Conservation (phyloP, 371 early-diverging fungal species). For the Rhizomucor miehei region DNA sequence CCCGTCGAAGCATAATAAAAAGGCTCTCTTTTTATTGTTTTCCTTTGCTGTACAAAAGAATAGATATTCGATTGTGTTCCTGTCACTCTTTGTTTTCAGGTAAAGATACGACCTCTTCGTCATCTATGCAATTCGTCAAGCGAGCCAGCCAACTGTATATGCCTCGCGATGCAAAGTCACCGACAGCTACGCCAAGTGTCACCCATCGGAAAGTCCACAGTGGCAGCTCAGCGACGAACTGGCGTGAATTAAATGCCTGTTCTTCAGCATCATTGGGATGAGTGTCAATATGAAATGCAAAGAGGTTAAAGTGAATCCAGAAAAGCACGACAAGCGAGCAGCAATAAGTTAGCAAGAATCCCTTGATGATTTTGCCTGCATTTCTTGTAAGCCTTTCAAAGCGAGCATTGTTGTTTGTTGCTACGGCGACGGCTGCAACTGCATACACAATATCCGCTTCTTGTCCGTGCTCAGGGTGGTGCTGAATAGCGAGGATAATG, state of each 20-base stretch:
- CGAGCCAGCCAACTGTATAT: conserved; percentile 33
- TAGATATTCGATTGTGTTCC: too few relatives aligned
- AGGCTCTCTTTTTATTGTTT: neutral
- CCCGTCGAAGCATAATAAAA: conserved; percentile 17
- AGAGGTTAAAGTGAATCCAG: conserved; percentile 63
- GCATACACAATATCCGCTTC: neutral
- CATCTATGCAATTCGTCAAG: conserved; percentile 29
- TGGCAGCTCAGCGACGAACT: conserved; percentile 57
- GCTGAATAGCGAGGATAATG: conserved; percentile 31
- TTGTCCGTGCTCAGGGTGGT: neutral
- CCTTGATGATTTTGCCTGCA: conserved; percentile 21
- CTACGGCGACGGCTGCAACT: neutral
- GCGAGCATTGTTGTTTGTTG: conserved; percentile 9
- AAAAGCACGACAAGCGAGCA: conserved; percentile 49
- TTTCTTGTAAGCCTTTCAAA: conserved; percentile 13
- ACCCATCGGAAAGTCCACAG: conserved; percentile 62
- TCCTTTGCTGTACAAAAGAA: too few relatives aligned
- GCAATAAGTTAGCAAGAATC: conserved; percentile 37
- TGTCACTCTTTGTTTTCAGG: neutral
- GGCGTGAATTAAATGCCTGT: conserved; percentile 20
- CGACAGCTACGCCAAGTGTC: conserved; percentile 58
- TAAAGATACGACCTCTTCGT: conserved; percentile 40
- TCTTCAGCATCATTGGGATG: conserved; percentile 5
- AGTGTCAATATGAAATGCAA: conserved; percentile 52
- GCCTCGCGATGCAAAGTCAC: conserved; percentile 37